Evolutionary conservation across 2,329 filamentous ascomycete genomes (phyloP), one percentile per base, ranked within the genome.

Genomic region (Aspergillus sp.): DNA sequence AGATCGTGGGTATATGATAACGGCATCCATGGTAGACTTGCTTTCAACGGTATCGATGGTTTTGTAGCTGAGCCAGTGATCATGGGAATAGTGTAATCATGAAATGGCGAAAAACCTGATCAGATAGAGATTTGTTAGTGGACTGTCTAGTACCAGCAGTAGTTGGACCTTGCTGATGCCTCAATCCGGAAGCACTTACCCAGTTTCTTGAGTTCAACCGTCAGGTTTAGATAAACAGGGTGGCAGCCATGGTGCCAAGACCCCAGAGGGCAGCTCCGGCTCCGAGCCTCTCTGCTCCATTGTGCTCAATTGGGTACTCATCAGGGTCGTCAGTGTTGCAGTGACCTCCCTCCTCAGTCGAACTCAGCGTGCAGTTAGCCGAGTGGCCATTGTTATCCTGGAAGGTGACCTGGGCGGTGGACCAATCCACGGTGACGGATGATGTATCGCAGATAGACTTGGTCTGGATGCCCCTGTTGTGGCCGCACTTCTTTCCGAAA

Each of bases 391-490:
- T 25, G 15, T 28, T n/a, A 47, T 49, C 45, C 41, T 55, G 32
- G 54, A 59, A 60, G 6, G 45, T 36, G 13, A 65, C 39, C n/a
- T 48, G 6, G 49, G 58, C 63, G 49, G 62, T 61, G 39, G 59
- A 28, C 65, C 63, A 57, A 56, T 61, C 23, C 30, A 64, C 58
- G 5, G 52, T 59, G 30, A 64, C 51, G 19, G 52, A 30, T 38
- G 54, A 39, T 8, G 43, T 55, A 9, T 54, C 32, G 28, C 58
- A 61, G 57, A 62, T 62, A n/a, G 47, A 21, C 49, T 59, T 57
- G 58, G 43, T 55, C 48, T 48, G 63, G 59, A 65, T 67, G 65
- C 60, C 70, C 2, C 64, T 59, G 61, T 70, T 73, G 65, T 64
- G 61, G 30, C 69, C 66, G 47, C 71, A 70, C 60, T 51, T 43